Conservation (phyloP, 805 yeast genomes). For the Cyberlindnera mrakii region DNA sequence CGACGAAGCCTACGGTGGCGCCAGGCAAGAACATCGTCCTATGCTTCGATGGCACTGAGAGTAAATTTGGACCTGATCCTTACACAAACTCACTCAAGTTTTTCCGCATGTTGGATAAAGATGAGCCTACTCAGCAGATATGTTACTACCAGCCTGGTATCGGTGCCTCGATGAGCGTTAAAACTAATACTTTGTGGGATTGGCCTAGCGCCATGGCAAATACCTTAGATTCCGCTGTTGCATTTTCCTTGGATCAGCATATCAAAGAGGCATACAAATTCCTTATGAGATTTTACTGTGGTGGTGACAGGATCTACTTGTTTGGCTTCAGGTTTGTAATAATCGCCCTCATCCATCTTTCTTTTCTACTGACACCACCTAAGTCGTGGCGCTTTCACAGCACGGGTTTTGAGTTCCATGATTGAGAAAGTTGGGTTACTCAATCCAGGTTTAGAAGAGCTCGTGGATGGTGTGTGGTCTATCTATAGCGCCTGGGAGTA, state of each 20-base stretch:
- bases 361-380: background rate
- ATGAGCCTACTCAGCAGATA: constrained; percentile 33
- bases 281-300: constrained; percentile 40
- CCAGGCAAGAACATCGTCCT: constrained; percentile 39
- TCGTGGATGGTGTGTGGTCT: constrained; percentile 57
- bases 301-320: constrained; percentile 46
- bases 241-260: constrained; percentile 49
- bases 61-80: constrained; percentile 50
- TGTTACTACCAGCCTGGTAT: constrained; percentile 69
- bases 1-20: no score
- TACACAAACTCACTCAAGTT: constrained; percentile 49
- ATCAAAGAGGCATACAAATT: constrained; percentile 52
- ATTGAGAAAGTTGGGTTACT: constrained; percentile 57
- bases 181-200: constrained; percentile 21
- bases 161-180: constrained; percentile 45
- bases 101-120: constrained; percentile 45
- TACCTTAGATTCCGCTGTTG: constrained; percentile 40
- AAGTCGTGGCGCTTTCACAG: constrained; percentile 60
- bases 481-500: constrained; percentile 54
- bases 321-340: constrained; percentile 48
- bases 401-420: constrained; percentile 61
- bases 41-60: constrained; percentile 61
- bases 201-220: constrained; percentile 18
- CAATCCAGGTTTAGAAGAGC: constrained; percentile 46
- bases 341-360: no score